Evolutionary conservation across 345 rosid species (phyloP).

Genomic region (Linum lewisii): DNA sequence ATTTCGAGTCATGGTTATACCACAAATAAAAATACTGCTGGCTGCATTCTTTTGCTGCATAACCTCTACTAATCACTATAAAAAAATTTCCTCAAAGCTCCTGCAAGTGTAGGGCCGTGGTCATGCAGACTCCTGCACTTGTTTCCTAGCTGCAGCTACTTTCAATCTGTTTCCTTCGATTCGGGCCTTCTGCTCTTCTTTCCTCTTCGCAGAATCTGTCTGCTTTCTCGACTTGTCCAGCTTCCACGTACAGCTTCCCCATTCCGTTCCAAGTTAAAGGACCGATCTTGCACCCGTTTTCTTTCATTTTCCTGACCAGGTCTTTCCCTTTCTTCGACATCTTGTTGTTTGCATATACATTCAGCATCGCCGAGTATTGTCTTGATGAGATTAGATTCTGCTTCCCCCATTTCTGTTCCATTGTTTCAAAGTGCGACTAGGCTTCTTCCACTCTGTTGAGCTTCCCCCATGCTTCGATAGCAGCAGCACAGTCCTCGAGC

Average conservation of each 20-base stretch:
- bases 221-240: conserved; percentile 87
- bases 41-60: no score
- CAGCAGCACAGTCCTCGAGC: conserved; percentile 45
- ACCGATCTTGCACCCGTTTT: conserved; percentile 55
- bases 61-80: no score
- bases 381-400: conserved; percentile 38
- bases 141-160: no score
- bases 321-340: conserved; percentile 69
- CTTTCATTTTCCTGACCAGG: conserved; percentile 63
- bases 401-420: conserved; percentile 35
- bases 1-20: no score
- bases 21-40: no score
- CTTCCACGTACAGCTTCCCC: conserved; percentile 68
- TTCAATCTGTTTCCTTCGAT: no score
- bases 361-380: conserved; percentile 47
- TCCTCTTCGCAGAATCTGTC: conserved; percentile 75
- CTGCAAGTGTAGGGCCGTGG: no score
- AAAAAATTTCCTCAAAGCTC: no score
- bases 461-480: conserved; percentile 79
- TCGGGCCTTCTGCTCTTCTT: no score
- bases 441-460: conserved; percentile 58
- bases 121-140: no score
- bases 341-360: conserved; percentile 73
- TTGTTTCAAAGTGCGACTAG: conserved; percentile 56
- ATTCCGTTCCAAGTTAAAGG: conserved; percentile 76